Evolutionary conservation across 2,329 filamentous ascomycete species (phyloP), one percentile per base, ranked within the genome.

Genomic region (Aureobasidium pullulans): DNA sequence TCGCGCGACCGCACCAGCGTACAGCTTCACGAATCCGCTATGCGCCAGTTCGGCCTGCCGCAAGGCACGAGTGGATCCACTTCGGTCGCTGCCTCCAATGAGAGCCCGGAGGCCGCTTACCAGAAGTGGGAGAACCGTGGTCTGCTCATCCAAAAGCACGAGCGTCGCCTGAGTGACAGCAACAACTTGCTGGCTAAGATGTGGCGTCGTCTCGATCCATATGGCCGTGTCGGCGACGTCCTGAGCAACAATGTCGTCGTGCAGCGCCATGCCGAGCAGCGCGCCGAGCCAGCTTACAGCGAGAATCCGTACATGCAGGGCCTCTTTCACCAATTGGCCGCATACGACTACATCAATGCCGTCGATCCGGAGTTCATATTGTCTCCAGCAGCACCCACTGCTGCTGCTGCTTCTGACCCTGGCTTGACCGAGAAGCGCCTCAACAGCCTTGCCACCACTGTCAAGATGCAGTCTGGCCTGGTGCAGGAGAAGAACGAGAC

Each of bases 311-410:
- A n/a, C 6, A 39, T 57, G 42, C 42, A 57, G 43, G 15, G 23
- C 10, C 23, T 29, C 23, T 57, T 47, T 29, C 11, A 23, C 19
- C 31, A 8, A 4, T 34, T 57, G 43, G 43, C 43, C 16, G 54
- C 54, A n/a, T 57, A 57, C 28, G 54, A 57, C 54, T 57, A 57
- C 23, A 4, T 57, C n/a, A 23, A 47, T 13, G 9, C 48, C 34
- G 40, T 52, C 13, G 48, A 52, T 9, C 48, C 48, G 3, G 34
- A 36, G 32, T 31, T 47, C 19, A 5, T 19, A 11, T n/a, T 46
- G 16, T 7, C n/a, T n/a, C 13, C 53, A 9, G 16, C 13, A 11
- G 7, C 42, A 16, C 16, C 42, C 9, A 16, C 37, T 15, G 3
- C 13, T 16, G 52, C 46, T 13, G n/a, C 52, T 37, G 19, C 37